These are phyloP conservation scores for Moniliophthora roreri DNA, from an alignment of 1,284 basidiomycete species.

Conservation along the genomic window DNA sequence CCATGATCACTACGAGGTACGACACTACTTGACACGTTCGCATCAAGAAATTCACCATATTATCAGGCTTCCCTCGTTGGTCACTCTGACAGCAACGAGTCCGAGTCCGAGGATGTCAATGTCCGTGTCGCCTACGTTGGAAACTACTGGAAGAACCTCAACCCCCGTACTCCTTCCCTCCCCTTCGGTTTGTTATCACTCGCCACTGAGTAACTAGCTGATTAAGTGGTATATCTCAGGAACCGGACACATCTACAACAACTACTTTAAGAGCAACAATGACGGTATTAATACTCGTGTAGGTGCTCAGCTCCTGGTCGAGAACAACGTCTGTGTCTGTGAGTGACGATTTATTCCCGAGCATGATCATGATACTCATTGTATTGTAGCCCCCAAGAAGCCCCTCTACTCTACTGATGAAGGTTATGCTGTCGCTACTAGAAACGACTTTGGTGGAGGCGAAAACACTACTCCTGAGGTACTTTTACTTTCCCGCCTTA, in stretches of 20 bases:
- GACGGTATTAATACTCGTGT: slow-evolving; percentile 52
- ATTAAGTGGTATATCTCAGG: slow-evolving; percentile 13
- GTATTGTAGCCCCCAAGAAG: slow-evolving; percentile 28
- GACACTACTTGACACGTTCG: not conserved
- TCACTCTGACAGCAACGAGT: slow-evolving; percentile 42
- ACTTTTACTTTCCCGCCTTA: slow-evolving; percentile 37
- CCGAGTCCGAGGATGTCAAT: slow-evolving; percentile 32
- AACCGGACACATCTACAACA: slow-evolving; percentile 48
- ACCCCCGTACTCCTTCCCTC: slow-evolving; percentile 40
- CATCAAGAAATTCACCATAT: not conserved
- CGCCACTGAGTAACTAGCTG: too few species aligned
- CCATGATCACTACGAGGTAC: slow-evolving; percentile 40
- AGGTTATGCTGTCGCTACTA: slow-evolving; percentile 39
- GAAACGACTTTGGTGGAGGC: slow-evolving; percentile 32
- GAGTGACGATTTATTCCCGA: slow-evolving; percentile 11
- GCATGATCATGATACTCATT: not conserved
- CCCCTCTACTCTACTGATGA: slow-evolving; percentile 42
- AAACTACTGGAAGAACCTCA: slow-evolving; percentile 39
- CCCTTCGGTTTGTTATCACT: slow-evolving; percentile 10
- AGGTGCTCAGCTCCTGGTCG: slow-evolving; percentile 45
- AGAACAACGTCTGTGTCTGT: slow-evolving; percentile 45
- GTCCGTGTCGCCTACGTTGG: slow-evolving; percentile 34
- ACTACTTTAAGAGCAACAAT: slow-evolving; percentile 35
- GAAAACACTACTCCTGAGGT: too few species aligned
- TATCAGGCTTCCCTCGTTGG: slow-evolving; percentile 35